phyloP scores from a whole-genome alignment of 2,329 filamentous ascomycete species.

The Coniochaeta pulveracea region DNA sequence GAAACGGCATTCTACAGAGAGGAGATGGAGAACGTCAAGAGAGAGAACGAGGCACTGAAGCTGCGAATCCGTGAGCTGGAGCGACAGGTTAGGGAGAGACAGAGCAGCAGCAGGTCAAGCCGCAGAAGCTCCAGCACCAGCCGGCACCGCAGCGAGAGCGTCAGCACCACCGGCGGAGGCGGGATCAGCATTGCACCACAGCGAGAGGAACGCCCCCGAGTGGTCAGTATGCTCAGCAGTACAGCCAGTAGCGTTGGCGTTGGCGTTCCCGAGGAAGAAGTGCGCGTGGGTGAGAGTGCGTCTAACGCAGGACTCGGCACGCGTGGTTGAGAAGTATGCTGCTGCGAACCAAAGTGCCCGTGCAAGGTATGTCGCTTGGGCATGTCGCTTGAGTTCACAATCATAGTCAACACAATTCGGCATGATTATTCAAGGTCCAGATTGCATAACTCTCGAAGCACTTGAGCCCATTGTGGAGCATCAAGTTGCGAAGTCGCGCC shows the following conservation, averaged over 20 bases:
- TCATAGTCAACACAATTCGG: too few relatives aligned
- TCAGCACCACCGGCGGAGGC: conserved; percentile 34
- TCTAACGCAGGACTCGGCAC: too few relatives aligned
- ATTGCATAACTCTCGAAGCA: too few relatives aligned
- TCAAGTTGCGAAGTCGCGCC: too few relatives aligned
- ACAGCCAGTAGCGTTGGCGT: conserved; percentile 33
- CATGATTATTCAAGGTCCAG: too few relatives aligned
- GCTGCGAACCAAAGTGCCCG: too few relatives aligned
- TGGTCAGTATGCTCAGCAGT: conserved; percentile 32
- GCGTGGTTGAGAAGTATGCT: too few relatives aligned
- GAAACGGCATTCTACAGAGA: conserved; percentile 48
- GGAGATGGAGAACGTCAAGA: conserved; percentile 50
- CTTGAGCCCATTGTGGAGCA: too few relatives aligned
- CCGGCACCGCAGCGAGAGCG: conserved; percentile 35
- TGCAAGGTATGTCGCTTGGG: too few relatives aligned
- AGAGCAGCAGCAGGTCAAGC: conserved; percentile 31
- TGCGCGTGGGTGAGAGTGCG: conserved; percentile 51
- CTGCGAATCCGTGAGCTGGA: conserved; percentile 52
- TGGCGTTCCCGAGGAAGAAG: conserved; percentile 47
- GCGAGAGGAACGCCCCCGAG: conserved; percentile 33
- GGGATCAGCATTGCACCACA: conserved; percentile 35
- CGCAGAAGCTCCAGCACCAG: conserved; percentile 14
- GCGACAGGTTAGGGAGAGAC: conserved; percentile 35
- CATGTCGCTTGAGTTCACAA: too few relatives aligned
- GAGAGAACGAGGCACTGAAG: conserved; percentile 53